A percentile compares a stretch with the other conserved stretches of the same genome.
phyloP scores from a whole-genome alignment of 2,329 filamentous ascomycete genomes.

The Massarina eburnea region DNA sequence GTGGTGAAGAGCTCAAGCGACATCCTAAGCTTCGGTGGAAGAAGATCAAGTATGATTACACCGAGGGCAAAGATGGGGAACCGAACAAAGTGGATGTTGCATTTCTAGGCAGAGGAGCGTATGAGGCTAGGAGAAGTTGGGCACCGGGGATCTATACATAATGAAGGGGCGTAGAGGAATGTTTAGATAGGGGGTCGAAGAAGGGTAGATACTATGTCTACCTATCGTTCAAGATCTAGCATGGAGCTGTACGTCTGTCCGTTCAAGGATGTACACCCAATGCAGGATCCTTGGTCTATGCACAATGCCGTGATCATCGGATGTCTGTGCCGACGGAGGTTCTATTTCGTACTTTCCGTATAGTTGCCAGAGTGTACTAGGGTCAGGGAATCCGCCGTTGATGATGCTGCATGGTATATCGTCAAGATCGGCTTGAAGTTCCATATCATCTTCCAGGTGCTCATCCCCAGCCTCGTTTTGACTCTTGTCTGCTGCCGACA shows the following conservation, averaged over 20 bases:
- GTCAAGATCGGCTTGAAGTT: slow-evolving; percentile 16
- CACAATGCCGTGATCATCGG: slow-evolving; percentile 15
- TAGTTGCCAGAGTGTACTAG: slow-evolving; percentile 41
- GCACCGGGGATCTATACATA: slow-evolving; percentile 27
- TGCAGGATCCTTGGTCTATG: slow-evolving; percentile 42
- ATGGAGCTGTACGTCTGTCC: slow-evolving; percentile 35
- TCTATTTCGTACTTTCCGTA: slow-evolving; percentile 37
- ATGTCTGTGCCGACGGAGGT: slow-evolving; percentile 17
- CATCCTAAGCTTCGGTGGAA: slow-evolving; percentile 25
- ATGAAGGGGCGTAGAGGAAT: slow-evolving; percentile 1
- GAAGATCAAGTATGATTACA: slow-evolving; percentile 35
- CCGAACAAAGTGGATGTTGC: slow-evolving; percentile 33
- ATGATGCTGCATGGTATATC: slow-evolving; percentile 29
- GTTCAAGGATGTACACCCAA: slow-evolving; percentile 43
- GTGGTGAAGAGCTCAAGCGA: slow-evolving; percentile 32
- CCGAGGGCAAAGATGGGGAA: slow-evolving; percentile 23
- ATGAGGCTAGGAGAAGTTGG: slow-evolving; percentile 30
- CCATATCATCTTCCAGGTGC: not conserved
- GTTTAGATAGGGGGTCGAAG: not conserved
- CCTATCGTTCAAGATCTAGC: not conserved
- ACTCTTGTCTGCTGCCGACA: not conserved
- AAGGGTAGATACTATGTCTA: not conserved
- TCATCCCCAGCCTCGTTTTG: not conserved
- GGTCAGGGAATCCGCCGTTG: slow-evolving; percentile 40
- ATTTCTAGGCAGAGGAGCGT: slow-evolving; percentile 26